These are phyloP conservation scores for Nyctanthes arbortristis DNA, from an alignment of 257 asterid species.

Conservation along the genomic window DNA sequence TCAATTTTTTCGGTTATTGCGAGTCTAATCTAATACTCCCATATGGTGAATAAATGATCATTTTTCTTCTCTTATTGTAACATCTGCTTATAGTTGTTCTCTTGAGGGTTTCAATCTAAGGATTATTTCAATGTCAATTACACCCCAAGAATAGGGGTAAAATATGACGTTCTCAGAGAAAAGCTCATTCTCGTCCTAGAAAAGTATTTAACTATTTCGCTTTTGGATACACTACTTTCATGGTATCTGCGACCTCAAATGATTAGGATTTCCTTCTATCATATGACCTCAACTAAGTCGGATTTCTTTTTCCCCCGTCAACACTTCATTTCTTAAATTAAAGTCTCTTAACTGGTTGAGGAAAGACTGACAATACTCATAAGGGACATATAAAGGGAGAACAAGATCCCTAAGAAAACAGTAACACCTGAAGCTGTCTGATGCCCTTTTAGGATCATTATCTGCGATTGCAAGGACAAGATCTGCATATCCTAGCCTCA, in stretches of 20 bases:
- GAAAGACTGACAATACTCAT: neutral
- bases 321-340: neutral
- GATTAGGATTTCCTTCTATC: too few relatives aligned
- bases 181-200: neutral
- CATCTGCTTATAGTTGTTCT: neutral
- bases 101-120: neutral
- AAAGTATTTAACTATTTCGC: neutral
- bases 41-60: neutral
- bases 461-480: conserved; percentile 92
- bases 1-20: neutral
- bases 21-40: neutral
- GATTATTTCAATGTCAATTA: neutral
- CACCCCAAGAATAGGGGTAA: neutral
- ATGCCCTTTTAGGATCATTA: conserved; percentile 72
- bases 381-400: neutral
- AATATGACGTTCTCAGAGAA: neutral
- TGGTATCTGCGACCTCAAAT: too few relatives aligned
- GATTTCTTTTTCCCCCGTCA: neutral
- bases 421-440: conserved; percentile 84
- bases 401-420: conserved; percentile 14
- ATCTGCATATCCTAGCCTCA: conserved; percentile 93
- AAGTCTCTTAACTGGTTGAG: neutral
- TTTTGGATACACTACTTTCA: neutral
- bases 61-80: neutral
- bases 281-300: conserved; percentile 10